Base-by-base conservation (phyloP, 2,329 filamentous ascomycete species). In the Talaromyces verruculosus region DNA sequence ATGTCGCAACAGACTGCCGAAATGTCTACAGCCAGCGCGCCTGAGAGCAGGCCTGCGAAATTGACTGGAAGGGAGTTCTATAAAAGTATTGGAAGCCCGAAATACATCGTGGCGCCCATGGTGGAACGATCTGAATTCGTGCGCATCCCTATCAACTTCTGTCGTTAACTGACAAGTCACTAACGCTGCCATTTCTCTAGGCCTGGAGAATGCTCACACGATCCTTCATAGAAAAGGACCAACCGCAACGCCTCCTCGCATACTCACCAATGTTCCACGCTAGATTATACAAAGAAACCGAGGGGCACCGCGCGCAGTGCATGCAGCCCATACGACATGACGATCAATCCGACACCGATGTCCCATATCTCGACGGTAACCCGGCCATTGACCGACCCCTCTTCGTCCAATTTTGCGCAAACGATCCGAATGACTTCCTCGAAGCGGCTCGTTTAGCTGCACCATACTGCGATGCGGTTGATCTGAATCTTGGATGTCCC, bases 121-220 rank as follows among this genome's bases (percentile, higher is more conserved):
- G 95, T 99, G 25, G 94, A 99, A 75, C 92, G 97, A 78, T 97
- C 93, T 37, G 95, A 99, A 82, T 97, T 98, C 82, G 93, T 97
- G 83, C 70, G 89, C 17, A 13, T 22, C 63, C 49, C 58, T 59
- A 57, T 25, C 53, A 30, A 35, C 17, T n/a, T 37, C 11, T 53
- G 47, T 13, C 10, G 30, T 17, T 41, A 22, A 37, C 47, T 47
- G 47, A 17, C 53, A 57, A 63, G 19, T 61, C 65, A 28, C 68
- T 68, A 41, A 53, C 60, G 68, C 68, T 67, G 65, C 67, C 66
- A 17, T 53, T 22, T 41, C 30, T 66, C 25, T 22, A 97, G 93
- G 95, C 94, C 72, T 99, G 95, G 95, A 91, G 95, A 72, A 89
- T 97, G 85, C 89, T 99, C 70, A 91, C 91, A n/a, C 89, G 95